Base-by-base conservation (phyloP, 2,329 filamentous ascomycete species). In the Arthrobotrys sphaeroides region DNA sequence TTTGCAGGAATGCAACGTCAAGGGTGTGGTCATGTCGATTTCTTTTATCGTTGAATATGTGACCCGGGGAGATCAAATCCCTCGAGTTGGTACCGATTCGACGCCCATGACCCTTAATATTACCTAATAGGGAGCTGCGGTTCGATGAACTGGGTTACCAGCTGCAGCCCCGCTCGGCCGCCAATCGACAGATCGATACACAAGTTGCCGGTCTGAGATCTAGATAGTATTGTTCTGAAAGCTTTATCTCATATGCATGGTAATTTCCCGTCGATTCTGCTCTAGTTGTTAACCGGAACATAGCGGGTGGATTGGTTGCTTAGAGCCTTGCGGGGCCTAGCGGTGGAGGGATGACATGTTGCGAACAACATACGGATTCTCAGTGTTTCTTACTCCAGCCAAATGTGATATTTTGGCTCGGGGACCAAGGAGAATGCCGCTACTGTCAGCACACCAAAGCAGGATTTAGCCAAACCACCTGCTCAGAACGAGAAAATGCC, bases 11-110 rank as follows among this genome's bases (percentile, higher is more conserved):
- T 55, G 51, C 31, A 55, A 38, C 5, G 7, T 18, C 16, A 33
- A 18, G 31, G 51, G 22, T 55, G 31, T 55, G 51, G 31, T 16
- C 22, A 38, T 28, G 12, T 55, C 18, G 51, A 55, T 38, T 36
- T 31, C 10, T n/a, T n/a, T 55, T 16, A 55, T 22, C 28, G 10
- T 38, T 38, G 18, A 18, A 55, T 38, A 38, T 55, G 51, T 55
- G 51, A 31, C 31, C 51, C 31, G 51, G 38, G 31, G 18, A 55
- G 28, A 9, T 36, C 51, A 38, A 55, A 55, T 36, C 49, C 28
- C 49, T 55, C 31, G 49, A 55, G 49, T 55, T 55, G 49, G 49
- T 55, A 22, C 49, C 31, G 6, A 55, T 38, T 55, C 16, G 13
- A 38, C 7, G 51, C 31, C 31, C 51, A 55, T 38, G 28, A 55